Evolutionary conservation across 1,284 basidiomycete genomes (phyloP).

Genomic region (Kalmanozyma brasiliensis): DNA sequence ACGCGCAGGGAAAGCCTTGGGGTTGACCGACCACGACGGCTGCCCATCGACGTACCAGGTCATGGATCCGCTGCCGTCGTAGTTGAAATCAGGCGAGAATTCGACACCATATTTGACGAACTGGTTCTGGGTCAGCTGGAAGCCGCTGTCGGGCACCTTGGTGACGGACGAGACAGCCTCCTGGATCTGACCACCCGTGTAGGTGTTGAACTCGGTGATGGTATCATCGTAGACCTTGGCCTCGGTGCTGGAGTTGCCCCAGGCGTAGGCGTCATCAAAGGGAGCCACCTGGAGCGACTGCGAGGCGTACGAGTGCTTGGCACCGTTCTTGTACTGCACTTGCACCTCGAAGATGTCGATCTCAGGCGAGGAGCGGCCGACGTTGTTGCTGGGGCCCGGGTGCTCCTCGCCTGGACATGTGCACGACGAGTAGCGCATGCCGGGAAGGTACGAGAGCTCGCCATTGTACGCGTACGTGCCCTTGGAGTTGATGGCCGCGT

Average conservation of each 20-base stretch:
- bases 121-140: conserved; percentile 34
- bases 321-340: conserved; percentile 70
- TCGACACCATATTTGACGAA: conserved; percentile 64
- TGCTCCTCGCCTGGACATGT: conserved; percentile 62
- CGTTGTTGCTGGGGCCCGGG: conserved; percentile 60
- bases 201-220: conserved; percentile 59
- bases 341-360: conserved; percentile 69
- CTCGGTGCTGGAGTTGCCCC: conserved; percentile 44
- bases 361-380: conserved; percentile 65
- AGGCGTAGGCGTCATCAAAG: conserved; percentile 61
- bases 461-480: conserved; percentile 58
- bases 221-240: conserved; percentile 54
- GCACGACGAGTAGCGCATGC: conserved; percentile 63
- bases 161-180: conserved; percentile 66
- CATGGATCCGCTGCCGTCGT: conserved; percentile 54
- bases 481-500: conserved; percentile 34
- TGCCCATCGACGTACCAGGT: conserved; percentile 66
- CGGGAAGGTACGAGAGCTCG: conserved; percentile 53
- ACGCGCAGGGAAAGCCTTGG: conserved; percentile 39
- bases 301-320: conserved; percentile 55
- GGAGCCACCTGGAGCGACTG: conserved; percentile 67
- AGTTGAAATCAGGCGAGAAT: conserved; percentile 62
- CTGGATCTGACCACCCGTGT: conserved; percentile 64
- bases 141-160: conserved; percentile 56
- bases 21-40: conserved; percentile 60